These are phyloP conservation scores for Orobanche coerulescens DNA, from an alignment of 257 asterid genomes.

Conservation along the genomic window DNA sequence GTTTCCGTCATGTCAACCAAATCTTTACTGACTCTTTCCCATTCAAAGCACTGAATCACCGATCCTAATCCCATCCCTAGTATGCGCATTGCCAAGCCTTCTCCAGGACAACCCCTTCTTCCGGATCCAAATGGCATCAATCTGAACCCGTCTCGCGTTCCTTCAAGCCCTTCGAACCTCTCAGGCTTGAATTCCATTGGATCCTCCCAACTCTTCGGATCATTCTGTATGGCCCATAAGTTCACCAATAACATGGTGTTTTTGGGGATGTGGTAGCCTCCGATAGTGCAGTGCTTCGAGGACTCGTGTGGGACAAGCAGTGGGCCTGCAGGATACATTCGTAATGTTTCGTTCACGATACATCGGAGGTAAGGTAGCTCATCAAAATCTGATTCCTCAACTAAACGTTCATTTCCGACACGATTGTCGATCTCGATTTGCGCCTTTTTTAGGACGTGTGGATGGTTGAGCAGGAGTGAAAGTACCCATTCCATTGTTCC, in stretches of 20 bases:
- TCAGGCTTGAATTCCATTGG: constrained; percentile 46
- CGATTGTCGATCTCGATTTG: constrained; percentile 40
- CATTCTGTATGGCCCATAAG: constrained; percentile 68
- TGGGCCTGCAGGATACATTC: constrained; percentile 48
- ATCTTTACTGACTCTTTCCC: constrained; percentile 34
- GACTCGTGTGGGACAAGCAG: constrained; percentile 50
- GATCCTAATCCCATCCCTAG: constrained; percentile 41
- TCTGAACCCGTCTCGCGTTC: constrained; percentile 26
- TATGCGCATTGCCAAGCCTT: constrained; percentile 41
- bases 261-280: constrained; percentile 44
- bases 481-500: constrained; percentile 64
- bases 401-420: constrained; percentile 34
- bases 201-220: constrained; percentile 50
- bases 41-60: constrained; percentile 52
- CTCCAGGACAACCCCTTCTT: constrained; percentile 68
- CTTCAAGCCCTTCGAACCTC: constrained; percentile 34
- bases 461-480: constrained; percentile 50
- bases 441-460: constrained; percentile 41
- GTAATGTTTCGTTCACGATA: constrained; percentile 39
- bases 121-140: constrained; percentile 67
- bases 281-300: constrained; percentile 38
- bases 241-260: constrained; percentile 50
- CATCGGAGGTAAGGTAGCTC: constrained; percentile 45
- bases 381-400: constrained; percentile 41
- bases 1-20: constrained; percentile 35